Conservation (phyloP, 495 filamentous ascomycete species). For the Trichocladium antarcticum region DNA sequence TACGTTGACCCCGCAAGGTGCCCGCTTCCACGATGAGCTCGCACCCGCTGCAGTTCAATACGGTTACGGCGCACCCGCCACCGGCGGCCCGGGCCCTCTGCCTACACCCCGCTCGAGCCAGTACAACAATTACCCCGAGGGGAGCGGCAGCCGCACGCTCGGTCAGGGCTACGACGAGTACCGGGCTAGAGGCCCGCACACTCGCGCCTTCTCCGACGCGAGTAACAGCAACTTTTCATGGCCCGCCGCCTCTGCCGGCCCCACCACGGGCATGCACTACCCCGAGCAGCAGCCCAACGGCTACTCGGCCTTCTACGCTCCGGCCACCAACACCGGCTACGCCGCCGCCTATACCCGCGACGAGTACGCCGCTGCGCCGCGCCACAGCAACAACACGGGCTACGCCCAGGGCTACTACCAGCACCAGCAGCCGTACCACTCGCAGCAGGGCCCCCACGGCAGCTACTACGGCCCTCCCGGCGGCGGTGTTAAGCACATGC, state of each 20-base stretch:
- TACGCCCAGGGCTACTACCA: neutral
- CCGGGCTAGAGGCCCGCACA: neutral
- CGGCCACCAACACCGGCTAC: neutral
- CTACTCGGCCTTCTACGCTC: neutral
- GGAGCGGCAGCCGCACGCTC: slow-evolving; percentile 1
- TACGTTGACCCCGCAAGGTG: neutral
- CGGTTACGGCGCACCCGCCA: neutral
- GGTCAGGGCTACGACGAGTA: neutral
- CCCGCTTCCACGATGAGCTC: neutral
- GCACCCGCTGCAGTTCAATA: neutral
- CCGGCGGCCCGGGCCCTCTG: neutral
- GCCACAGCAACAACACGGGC: neutral
- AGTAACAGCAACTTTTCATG: neutral
- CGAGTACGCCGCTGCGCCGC: neutral
- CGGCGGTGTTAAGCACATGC: slow-evolving; percentile 22
- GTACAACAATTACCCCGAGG: neutral
- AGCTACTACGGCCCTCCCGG: neutral
- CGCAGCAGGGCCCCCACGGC: neutral
- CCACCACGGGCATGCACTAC: too few relatives aligned
- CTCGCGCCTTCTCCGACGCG: neutral
- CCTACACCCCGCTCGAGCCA: neutral
- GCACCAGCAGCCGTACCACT: neutral
- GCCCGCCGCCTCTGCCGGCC: neutral
- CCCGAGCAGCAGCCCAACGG: neutral
- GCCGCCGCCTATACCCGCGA: neutral